These are phyloP conservation scores for Phytophthora lateralis DNA, from an alignment of 352 stramenopile species.

Conservation along the genomic window DNA sequence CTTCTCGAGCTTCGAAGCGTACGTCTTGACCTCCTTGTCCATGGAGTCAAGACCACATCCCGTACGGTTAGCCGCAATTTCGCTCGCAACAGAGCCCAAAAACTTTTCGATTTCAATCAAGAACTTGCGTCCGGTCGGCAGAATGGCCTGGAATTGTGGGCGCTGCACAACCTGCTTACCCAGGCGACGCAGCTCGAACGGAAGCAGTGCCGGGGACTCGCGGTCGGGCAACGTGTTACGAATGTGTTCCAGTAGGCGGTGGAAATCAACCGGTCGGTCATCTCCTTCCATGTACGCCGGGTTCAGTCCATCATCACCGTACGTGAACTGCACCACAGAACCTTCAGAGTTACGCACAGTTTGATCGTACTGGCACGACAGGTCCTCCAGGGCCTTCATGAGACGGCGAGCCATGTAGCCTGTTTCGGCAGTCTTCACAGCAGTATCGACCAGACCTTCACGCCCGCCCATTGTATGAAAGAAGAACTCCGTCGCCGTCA, in stretches of 20 bases:
- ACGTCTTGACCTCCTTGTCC: conserved; percentile 68
- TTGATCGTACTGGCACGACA: conserved; percentile 95
- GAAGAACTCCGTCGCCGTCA: conserved; percentile 99
- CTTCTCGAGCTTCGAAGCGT: conserved; percentile 68
- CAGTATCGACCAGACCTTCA: conserved; percentile 99
- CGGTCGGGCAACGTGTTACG: conserved; percentile 78
- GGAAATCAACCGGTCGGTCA: conserved; percentile 96
- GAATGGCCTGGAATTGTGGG: conserved; percentile 79
- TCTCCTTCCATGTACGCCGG: conserved; percentile 96
- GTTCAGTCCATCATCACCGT: conserved; percentile 99
- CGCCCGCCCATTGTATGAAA: conserved; percentile 99
- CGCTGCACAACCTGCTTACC: conserved; percentile 88
- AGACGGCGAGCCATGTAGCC: conserved; percentile 99
- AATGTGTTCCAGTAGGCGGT: conserved; percentile 92
- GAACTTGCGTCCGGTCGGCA: conserved; percentile 90
- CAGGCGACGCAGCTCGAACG: conserved; percentile 84
- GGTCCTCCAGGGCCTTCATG: conserved; percentile 98
- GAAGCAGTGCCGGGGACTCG: conserved; percentile 69
- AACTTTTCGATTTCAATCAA: conserved; percentile 91
- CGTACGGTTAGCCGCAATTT: conserved; percentile 63
- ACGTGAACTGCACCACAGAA: conserved; percentile 98
- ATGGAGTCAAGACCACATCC: conserved; percentile 66
- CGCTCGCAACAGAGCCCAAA: conserved; percentile 60
- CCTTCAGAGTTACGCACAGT: conserved; percentile 90
- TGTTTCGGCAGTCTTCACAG: conserved; percentile 99